phyloP scores from a whole-genome alignment of 129 eudicot genomes.

The Ambrosia artemisiifolia region DNA sequence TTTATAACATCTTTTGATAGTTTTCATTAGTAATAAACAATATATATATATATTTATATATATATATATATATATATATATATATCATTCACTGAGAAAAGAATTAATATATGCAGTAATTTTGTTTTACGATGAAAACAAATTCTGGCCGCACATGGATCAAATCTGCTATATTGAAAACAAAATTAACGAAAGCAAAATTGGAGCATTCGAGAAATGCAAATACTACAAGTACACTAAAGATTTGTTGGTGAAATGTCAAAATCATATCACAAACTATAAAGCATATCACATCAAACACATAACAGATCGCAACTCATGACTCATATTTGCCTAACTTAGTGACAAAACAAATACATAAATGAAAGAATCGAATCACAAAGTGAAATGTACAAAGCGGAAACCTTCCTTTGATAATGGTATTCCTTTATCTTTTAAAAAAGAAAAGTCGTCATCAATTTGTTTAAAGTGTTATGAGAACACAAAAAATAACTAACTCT shows the following conservation, averaged over 20 bases:
- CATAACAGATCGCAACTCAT: neutral
- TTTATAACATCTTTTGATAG: too few species aligned
- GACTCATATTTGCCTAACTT: neutral
- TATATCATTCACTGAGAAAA: too few species aligned
- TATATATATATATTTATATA: too few species aligned
- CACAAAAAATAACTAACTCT: neutral
- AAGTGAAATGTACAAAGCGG: neutral
- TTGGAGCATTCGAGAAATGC: conserved; percentile 24
- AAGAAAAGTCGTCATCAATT: neutral
- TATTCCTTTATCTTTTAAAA: neutral
- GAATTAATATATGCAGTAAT: neutral
- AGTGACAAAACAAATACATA: neutral
- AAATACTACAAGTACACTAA: conserved; percentile 13
- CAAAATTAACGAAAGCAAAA: conserved; percentile 13
- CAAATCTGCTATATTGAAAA: neutral
- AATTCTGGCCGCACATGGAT: neutral
- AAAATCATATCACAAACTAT: conserved; percentile 19
- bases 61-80: too few species aligned
- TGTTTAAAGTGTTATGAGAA: neutral
- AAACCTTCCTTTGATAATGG: neutral
- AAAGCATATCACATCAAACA: conserved; percentile 11
- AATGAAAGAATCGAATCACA: neutral
- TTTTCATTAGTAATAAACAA: too few species aligned
- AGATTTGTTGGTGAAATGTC: conserved; percentile 23
- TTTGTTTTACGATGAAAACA: neutral